phyloP scores from a whole-genome alignment of 179 eudicot species.

The Heliamphora pulchella region DNA sequence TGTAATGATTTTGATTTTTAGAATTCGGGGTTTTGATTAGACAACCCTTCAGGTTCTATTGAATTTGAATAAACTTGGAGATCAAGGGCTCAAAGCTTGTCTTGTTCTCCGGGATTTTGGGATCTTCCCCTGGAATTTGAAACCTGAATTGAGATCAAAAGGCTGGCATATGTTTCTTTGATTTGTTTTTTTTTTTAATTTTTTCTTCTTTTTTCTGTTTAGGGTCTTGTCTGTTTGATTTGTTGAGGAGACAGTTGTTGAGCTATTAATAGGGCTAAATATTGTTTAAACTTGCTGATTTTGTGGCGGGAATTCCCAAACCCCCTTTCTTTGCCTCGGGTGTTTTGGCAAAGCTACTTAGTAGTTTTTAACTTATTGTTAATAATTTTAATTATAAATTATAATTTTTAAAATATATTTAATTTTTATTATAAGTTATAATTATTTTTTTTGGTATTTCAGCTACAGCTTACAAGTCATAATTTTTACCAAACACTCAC shows the following conservation, averaged over 20 bases:
- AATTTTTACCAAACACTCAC: too few species aligned
- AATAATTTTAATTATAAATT: too few species aligned
- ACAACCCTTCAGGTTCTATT: background rate
- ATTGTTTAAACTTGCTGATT: background rate
- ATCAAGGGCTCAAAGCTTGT: background rate
- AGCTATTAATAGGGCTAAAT: background rate
- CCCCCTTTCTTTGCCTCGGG: background rate
- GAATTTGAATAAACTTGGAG: background rate
- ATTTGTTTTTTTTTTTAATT: background rate
- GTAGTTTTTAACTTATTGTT: too few species aligned
- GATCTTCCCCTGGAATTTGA: too few species aligned
- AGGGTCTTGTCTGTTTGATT: background rate
- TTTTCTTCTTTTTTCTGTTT: background rate
- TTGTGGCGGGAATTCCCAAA: background rate
- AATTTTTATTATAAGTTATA: too few species aligned
- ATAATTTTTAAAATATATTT: too few species aligned
- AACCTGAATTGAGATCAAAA: background rate
- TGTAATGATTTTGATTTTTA: background rate
- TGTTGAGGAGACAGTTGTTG: background rate
- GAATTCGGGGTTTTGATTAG: background rate
- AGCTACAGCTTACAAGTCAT: too few species aligned
- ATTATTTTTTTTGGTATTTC: too few species aligned
- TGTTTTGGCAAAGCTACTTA: too few species aligned
- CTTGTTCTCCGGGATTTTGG: background rate
- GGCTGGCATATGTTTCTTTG: slow-evolving; percentile 2